A percentile compares a stretch with the other conserved stretches of the same genome.
phyloP scores from a whole-genome alignment of 2,329 filamentous ascomycete genomes.

The Fusarium brachygibbosum region DNA sequence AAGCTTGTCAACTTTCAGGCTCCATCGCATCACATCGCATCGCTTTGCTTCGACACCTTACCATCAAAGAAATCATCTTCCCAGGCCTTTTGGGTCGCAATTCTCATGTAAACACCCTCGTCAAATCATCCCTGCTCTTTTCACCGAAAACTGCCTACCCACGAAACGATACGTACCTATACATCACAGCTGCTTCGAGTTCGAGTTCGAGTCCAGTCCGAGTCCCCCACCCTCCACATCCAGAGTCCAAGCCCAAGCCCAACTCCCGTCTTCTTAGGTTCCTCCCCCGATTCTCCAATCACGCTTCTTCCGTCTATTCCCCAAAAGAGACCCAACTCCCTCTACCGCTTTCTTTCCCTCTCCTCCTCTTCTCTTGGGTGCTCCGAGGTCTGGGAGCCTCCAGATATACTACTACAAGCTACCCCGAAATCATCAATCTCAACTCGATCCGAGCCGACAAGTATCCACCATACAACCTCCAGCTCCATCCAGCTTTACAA shows the following conservation, averaged over 20 bases:
- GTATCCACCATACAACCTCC: conserved; percentile 14
- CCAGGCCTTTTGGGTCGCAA: conserved; percentile 32
- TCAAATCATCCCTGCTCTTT: conserved; percentile 48
- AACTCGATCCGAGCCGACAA: conserved; percentile 6
- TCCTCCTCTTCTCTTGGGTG: conserved; percentile 33
- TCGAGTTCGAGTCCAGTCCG: conserved; percentile 27
- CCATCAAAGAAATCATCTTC: conserved; percentile 11
- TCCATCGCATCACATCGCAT: conserved; percentile 2
- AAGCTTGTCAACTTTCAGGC: background rate
- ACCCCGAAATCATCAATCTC: conserved; percentile 19
- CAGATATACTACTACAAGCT: conserved; percentile 29
- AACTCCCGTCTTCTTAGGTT: conserved; percentile 36
- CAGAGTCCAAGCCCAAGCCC: conserved; percentile 20
- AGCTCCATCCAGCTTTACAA: conserved; percentile 8
- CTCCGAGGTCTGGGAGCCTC: conserved; percentile 41
- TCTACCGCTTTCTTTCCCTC: conserved; percentile 31
- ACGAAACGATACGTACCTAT: conserved; percentile 33
- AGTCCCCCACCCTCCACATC: conserved; percentile 34
- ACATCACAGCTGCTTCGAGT: conserved; percentile 9
- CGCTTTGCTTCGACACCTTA: background rate
- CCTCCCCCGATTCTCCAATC: conserved; percentile 49
- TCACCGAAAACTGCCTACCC: conserved; percentile 47
- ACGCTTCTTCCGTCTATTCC: conserved; percentile 40
- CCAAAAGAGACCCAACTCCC: conserved; percentile 42
- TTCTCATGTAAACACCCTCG: conserved; percentile 27